These are phyloP conservation scores for Vigna hirtella DNA, from an alignment of 306 rosid species.

Conservation along the genomic window DNA sequence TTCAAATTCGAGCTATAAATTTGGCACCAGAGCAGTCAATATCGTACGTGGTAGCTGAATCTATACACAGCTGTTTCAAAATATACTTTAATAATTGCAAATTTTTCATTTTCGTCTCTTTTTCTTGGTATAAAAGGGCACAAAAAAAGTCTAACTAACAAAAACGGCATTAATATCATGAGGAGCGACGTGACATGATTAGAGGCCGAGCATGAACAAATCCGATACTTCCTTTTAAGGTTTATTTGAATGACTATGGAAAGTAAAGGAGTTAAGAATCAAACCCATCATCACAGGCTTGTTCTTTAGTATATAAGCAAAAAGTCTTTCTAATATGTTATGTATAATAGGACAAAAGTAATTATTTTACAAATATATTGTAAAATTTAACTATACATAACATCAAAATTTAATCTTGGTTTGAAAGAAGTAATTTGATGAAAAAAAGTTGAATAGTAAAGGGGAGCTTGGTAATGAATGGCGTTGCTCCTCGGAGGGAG, in stretches of 20 bases:
- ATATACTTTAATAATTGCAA: conserved; percentile 22
- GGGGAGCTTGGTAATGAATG: background rate
- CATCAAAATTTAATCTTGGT: too few relatives aligned
- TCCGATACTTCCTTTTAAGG: background rate
- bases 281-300: too few relatives aligned
- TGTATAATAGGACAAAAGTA: too few relatives aligned
- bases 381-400: too few relatives aligned
- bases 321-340: too few relatives aligned
- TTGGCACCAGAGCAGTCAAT: conserved; percentile 13
- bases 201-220: too few relatives aligned
- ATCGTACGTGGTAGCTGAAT: conserved; percentile 13
- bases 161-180: conserved; percentile 53
- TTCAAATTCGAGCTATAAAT: conserved; percentile 4
- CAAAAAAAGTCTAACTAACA: conserved; percentile 22
- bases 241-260: too few relatives aligned
- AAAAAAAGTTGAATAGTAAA: too few relatives aligned
- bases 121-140: background rate
- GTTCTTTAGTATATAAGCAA: too few relatives aligned
- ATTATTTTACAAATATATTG: too few relatives aligned
- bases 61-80: conserved; percentile 1
- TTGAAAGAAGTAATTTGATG: too few relatives aligned
- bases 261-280: too few relatives aligned
- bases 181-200: conserved; percentile 23
- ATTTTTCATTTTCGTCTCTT: background rate
- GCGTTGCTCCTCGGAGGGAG: conserved; percentile 2